Evolutionary conservation across 2,329 filamentous ascomycete species (phyloP), one percentile per base, ranked within the genome.

Genomic region (Zymoseptoria brevis): DNA sequence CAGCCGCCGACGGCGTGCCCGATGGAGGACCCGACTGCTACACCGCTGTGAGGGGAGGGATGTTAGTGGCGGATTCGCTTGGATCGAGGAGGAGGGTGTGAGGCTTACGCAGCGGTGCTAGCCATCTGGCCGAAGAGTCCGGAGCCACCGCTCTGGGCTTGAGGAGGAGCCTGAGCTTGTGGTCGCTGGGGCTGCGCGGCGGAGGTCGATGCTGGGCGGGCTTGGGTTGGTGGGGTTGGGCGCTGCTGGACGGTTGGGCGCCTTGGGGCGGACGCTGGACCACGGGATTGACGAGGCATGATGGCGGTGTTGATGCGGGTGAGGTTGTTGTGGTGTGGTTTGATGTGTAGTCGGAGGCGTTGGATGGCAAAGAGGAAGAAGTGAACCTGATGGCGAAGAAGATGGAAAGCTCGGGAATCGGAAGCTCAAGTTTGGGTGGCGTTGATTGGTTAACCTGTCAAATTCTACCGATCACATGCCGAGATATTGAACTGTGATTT

Each of bases 71-170:
- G 8, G 30, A 53, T 24, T 24, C 22, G 22, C 22, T 4, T 24
- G 22, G 3, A 24, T 24, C 22, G 22, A 24, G 22, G 22, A 24
- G 3, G 22, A 24, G 22, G 22, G 22, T 24, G 22, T 24, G 22
- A 4, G 22, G 22, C 22, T 24, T 87, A 97, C 93, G 94, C 94
- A 75, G 94, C 94, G 59, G 94, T 99, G 73, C 87, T 91, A 67
- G 94, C 94, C 89, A 99, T 96, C 82, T 97, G 90, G 60, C 90
- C 93, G 68, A 99, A 90, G 9, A 99, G 82, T 64, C 94, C 93
- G 4, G 90, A 87, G 26, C 91, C 89, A 66, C 87, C 81, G 57
- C 79, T 77, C 66, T 76, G 78, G 62, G 77, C 75, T 54, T 72
- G 73, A 26, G 72, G 72, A 30, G 74, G 72, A 30, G 74, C 69